phyloP scores from a whole-genome alignment of 345 rosid species.

The Boechera stricta region DNA sequence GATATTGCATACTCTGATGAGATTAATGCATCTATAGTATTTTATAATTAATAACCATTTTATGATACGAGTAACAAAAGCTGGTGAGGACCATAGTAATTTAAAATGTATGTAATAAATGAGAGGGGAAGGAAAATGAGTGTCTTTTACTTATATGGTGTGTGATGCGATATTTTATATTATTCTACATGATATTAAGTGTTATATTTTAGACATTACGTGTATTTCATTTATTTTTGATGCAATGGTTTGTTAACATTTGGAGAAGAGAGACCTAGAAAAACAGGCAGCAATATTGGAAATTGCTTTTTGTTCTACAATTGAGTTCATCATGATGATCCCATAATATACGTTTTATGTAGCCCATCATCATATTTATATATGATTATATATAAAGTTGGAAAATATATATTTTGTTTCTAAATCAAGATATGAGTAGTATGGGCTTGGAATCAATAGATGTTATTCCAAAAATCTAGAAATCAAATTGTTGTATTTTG shows the following conservation, averaged over 20 bases:
- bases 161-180: conserved; percentile 22
- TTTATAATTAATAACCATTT: conserved; percentile 29
- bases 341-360: too few relatives aligned
- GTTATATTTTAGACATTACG: conserved; percentile 15
- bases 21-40: conserved; percentile 18
- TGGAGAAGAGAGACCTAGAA: neutral
- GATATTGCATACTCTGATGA: conserved; percentile 4
- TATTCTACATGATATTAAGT: conserved; percentile 25
- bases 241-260: neutral
- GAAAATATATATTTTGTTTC: too few relatives aligned
- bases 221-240: neutral
- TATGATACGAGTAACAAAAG: conserved; percentile 13
- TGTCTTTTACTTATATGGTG: conserved; percentile 22
- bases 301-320: neutral
- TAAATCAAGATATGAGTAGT: too few relatives aligned
- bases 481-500: too few relatives aligned
- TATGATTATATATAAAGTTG: too few relatives aligned
- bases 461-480: too few relatives aligned
- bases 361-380: too few relatives aligned
- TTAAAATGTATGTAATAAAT: conserved; percentile 25
- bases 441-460: too few relatives aligned
- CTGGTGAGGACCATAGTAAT: conserved; percentile 12
- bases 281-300: neutral
- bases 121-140: conserved; percentile 19
- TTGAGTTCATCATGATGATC: neutral